Evolutionary conservation across 1,284 basidiomycete species (phyloP), one percentile per base, ranked within the genome.

Genomic region (Leccinum fuscescens): DNA sequence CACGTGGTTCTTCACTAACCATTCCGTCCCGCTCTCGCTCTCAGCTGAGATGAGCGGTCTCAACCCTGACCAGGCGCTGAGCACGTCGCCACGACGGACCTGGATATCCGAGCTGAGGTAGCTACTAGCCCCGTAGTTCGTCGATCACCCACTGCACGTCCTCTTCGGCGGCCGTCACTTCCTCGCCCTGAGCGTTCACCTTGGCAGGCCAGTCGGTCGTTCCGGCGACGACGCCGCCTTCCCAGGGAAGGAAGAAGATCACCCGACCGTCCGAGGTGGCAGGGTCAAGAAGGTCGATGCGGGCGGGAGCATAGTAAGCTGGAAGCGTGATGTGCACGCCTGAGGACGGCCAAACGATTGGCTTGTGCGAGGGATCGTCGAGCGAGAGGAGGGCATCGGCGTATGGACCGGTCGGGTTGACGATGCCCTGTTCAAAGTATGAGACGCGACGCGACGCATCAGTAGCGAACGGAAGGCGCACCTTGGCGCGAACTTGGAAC

Each of bases 161-260:
- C 69, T 97, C 93, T 77, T 98, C 96, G 50, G 85, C 82, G 2
- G 96, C 94, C 9, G 84, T 79, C 4, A 96, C 96, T 69, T 96
- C 89, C 54, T 86, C 70, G 8, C 66, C 67, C 14, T 70, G 63
- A 1, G 62, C 82, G 57, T 86, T 83, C 59, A 98, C 92, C 3
- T 77, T 76, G 1, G 91, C 87, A 1, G 93, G 90, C 0, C 92
- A 85, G 75, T 99, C 96, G 20, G 96, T 99, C 6, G 96, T 98
- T 27, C 96, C 96, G 3, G 96, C 96, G 64, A 99, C 96, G 54
- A 95, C 96, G 77, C 93, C 94, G 22, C 96, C 96, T 78, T 98
- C 92, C 96, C 96, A 99, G 0, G 96, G 96, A 20, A 99, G 84
- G 86, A 98, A 98, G 84, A 98, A 99, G 72, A 98, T 96, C 62